A percentile compares a stretch with the other conserved stretches of the same genome.
phyloP scores from a whole-genome alignment of 305 asterid genomes.

The Striga hermonthica region DNA sequence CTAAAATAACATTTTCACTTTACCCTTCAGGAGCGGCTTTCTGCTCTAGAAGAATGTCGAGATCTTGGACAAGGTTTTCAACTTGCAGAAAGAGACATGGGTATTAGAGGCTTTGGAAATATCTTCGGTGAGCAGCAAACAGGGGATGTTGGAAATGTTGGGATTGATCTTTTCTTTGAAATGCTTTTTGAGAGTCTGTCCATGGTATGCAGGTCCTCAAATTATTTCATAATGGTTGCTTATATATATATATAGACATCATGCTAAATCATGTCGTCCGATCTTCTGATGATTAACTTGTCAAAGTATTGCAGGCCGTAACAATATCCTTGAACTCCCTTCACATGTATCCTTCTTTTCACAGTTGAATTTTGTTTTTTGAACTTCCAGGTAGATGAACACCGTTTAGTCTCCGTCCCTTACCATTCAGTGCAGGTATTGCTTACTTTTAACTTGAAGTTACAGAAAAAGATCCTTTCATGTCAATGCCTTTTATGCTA shows the following conservation, averaged over 20 bases:
- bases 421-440: slow-evolving; percentile 88
- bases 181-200: slow-evolving; percentile 98
- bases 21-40: slow-evolving; percentile 77
- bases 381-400: slow-evolving; percentile 78
- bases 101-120: slow-evolving; percentile 96
- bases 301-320: slow-evolving; percentile 18
- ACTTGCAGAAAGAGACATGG: slow-evolving; percentile 99
- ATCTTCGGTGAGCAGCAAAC: slow-evolving; percentile 99
- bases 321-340: slow-evolving; percentile 20
- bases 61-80: slow-evolving; percentile 98
- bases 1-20: slow-evolving; percentile 29
- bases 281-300: slow-evolving; percentile 17
- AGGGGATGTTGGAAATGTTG: slow-evolving; percentile 98
- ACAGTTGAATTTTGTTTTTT: slow-evolving; percentile 34
- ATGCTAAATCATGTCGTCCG: not conserved
- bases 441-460: slow-evolving; percentile 22
- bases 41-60: slow-evolving; percentile 92
- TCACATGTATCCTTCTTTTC: slow-evolving; percentile 22
- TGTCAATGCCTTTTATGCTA: slow-evolving; percentile 17
- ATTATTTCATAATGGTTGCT: slow-evolving; percentile 16
- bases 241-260: too few species aligned
- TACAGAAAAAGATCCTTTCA: slow-evolving; percentile 3
- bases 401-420: slow-evolving; percentile 77
- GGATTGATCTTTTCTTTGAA: slow-evolving; percentile 98
- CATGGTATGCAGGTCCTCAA: slow-evolving; percentile 52